Evolutionary conservation across 202 grass and related monocot species (phyloP).

Genomic region (Carex arenaria): DNA sequence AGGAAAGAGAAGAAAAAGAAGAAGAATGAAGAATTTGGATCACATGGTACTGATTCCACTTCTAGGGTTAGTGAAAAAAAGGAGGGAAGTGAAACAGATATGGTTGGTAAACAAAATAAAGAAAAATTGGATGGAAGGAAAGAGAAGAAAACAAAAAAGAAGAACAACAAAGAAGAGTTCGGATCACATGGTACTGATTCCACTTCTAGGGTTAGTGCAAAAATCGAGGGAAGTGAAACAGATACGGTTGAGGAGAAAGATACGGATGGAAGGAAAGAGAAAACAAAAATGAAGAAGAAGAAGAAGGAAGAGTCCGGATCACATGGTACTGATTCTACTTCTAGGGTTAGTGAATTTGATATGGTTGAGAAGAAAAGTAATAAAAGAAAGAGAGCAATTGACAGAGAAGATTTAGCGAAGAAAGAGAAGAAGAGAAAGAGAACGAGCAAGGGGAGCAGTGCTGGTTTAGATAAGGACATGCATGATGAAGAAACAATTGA

Average conservation of each 20-base stretch:
- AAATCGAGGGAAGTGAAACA: conserved; percentile 1
- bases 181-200: background rate
- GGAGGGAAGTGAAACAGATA: background rate
- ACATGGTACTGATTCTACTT: background rate
- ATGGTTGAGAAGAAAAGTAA: background rate
- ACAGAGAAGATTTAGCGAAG: conserved; percentile 22
- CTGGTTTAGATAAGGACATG: background rate
- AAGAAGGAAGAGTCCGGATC: background rate
- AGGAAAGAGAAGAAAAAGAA: background rate
- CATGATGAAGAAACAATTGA: background rate
- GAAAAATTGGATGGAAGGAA: conserved; percentile 18
- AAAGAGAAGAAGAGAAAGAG: conserved; percentile 46
- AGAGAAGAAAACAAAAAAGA: conserved; percentile 12
- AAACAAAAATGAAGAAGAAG: conserved; percentile 12
- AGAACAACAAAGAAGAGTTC: background rate
- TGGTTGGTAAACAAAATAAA: background rate
- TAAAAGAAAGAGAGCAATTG: conserved; percentile 7
- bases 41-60: background rate
- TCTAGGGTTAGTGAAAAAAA: background rate
- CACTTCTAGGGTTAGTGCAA: background rate
- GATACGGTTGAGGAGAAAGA: background rate
- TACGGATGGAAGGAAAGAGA: conserved; percentile 21
- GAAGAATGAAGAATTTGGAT: background rate
- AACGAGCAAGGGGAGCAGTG: background rate
- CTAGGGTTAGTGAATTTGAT: background rate